These are phyloP conservation scores for Colletotrichum melonis DNA, from an alignment of 2,329 filamentous ascomycete genomes.

Conservation along the genomic window DNA sequence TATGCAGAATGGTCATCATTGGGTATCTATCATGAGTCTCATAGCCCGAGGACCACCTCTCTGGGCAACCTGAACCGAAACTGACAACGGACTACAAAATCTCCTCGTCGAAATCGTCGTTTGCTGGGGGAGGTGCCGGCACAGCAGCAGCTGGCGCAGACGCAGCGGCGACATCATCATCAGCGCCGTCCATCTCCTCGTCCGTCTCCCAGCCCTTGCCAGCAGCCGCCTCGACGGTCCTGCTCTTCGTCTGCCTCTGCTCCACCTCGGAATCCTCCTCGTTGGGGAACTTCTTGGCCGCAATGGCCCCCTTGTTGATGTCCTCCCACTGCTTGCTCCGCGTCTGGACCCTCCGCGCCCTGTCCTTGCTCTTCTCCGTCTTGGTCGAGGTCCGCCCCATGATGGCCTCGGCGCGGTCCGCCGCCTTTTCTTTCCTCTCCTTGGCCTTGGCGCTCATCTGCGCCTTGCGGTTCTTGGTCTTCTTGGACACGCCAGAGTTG, in stretches of 20 bases:
- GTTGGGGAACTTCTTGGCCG: slow-evolving; percentile 25
- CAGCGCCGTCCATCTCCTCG: slow-evolving; percentile 48
- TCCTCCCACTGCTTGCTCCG: slow-evolving; percentile 69
- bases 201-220: slow-evolving; percentile 45
- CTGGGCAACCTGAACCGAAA: slow-evolving; percentile 1
- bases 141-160: neutral
- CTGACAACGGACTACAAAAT: slow-evolving; percentile 28
- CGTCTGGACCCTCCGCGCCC: slow-evolving; percentile 58
- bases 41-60: slow-evolving; percentile 27
- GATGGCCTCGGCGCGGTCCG: slow-evolving; percentile 70
- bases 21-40: slow-evolving; percentile 36
- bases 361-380: slow-evolving; percentile 64
- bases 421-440: slow-evolving; percentile 65
- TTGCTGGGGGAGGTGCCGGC: neutral
- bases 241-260: slow-evolving; percentile 24
- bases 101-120: slow-evolving; percentile 34
- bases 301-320: slow-evolving; percentile 56
- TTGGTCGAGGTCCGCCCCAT: slow-evolving; percentile 69
- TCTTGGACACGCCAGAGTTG: slow-evolving; percentile 75
- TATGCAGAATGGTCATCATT: slow-evolving; percentile 17
- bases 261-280: slow-evolving; percentile 41
- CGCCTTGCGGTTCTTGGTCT: slow-evolving; percentile 68
- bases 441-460: slow-evolving; percentile 66
- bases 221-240: slow-evolving; percentile 37
- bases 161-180: slow-evolving; percentile 7